These are phyloP conservation scores for Anthracocystis setariae DNA, from an alignment of 1,284 basidiomycete genomes.

Conservation along the genomic window DNA sequence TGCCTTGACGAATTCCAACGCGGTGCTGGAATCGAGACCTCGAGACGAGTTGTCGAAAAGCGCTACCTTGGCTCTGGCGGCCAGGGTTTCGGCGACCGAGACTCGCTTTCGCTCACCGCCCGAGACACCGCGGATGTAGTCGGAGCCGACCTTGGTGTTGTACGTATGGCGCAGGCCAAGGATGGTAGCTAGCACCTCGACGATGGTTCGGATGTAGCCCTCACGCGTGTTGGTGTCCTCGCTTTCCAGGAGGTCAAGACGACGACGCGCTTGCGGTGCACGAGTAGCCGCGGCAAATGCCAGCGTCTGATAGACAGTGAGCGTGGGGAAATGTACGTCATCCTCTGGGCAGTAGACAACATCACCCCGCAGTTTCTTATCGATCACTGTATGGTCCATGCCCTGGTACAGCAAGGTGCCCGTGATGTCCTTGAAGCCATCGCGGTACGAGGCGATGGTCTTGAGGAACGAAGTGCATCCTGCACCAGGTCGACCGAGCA, in stretches of 20 bases:
- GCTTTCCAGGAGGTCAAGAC: conserved; percentile 26
- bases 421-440: conserved; percentile 56
- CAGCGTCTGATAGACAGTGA: conserved; percentile 55
- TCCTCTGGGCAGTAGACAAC: conserved; percentile 57
- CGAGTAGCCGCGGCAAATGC: conserved; percentile 59
- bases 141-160: conserved; percentile 68
- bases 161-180: conserved; percentile 60
- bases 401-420: conserved; percentile 55
- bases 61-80: conserved; percentile 53
- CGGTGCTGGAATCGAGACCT: conserved; percentile 60
- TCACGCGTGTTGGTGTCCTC: conserved; percentile 32
- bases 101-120: conserved; percentile 70
- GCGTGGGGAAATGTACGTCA: conserved; percentile 56
- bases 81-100: conserved; percentile 68
- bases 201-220: conserved; percentile 41
- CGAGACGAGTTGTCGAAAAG: conserved; percentile 62
- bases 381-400: conserved; percentile 53
- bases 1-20: conserved; percentile 58
- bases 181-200: conserved; percentile 57
- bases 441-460: conserved; percentile 59
- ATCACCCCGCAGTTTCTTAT: conserved; percentile 51
- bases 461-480: conserved; percentile 62
- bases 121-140: conserved; percentile 56
- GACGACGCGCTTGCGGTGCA: conserved; percentile 47
- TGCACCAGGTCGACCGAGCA: conserved; percentile 61